Conservation (phyloP, 108 stramenopile species). For the Cyclotella atomus region DNA sequence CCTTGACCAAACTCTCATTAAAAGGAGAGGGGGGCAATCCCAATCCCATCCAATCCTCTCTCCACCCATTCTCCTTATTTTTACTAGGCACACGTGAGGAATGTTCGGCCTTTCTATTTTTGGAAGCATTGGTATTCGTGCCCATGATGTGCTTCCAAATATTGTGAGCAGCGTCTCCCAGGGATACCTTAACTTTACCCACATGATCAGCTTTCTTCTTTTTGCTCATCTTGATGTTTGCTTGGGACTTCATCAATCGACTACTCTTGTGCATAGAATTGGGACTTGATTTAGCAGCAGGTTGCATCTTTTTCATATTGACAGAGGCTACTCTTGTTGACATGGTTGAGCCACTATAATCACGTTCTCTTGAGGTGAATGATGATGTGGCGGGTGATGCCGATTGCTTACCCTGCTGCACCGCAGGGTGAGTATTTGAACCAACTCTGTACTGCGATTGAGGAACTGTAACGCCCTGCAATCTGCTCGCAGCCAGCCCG, state of each 20-base stretch:
- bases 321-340: neutral
- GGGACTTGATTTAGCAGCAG: neutral
- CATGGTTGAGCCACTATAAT: neutral
- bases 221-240: neutral
- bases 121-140: neutral
- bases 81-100: neutral
- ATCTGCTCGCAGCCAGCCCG: neutral
- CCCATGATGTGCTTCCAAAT: neutral
- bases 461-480: neutral
- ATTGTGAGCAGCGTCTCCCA: conserved; percentile 6
- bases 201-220: neutral
- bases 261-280: neutral
- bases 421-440: neutral
- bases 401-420: neutral
- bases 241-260: neutral
- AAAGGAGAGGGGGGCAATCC: neutral
- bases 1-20: neutral
- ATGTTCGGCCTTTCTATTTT: neutral
- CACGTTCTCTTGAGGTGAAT: neutral
- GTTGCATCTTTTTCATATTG: too few relatives aligned
- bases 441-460: neutral
- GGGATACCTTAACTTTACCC: neutral
- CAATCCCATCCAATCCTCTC: neutral
- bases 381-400: conserved; percentile 2
- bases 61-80: neutral